phyloP scores from a whole-genome alignment of 2,329 filamentous ascomycete genomes.

The Teratosphaeria gauchensis region DNA sequence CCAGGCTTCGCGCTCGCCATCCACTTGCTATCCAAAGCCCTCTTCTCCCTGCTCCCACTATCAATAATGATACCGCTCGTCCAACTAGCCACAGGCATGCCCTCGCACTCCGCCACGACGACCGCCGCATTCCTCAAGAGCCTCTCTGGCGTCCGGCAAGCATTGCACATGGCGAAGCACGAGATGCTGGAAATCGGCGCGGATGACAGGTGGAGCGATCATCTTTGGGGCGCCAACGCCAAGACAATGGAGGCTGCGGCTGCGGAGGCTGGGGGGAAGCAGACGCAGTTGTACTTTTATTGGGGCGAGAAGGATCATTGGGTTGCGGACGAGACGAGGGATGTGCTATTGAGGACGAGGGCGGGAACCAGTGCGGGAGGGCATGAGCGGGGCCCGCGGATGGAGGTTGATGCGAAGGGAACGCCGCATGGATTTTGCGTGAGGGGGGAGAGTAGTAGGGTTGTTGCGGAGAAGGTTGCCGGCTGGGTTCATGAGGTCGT shows the following conservation, averaged over 20 bases:
- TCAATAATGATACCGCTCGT: slow-evolving; percentile 34
- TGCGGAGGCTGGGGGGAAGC: slow-evolving; percentile 20
- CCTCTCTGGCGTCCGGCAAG: slow-evolving; percentile 41
- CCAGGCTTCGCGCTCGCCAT: slow-evolving; percentile 30
- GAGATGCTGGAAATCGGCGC: slow-evolving; percentile 48
- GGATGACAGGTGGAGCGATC: slow-evolving; percentile 51
- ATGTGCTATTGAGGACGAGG: slow-evolving; percentile 42
- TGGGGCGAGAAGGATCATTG: slow-evolving; percentile 53
- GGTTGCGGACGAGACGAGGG: slow-evolving; percentile 49
- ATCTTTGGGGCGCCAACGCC: slow-evolving; percentile 43
- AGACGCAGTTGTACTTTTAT: slow-evolving; percentile 45
- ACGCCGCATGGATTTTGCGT: slow-evolving; percentile 53
- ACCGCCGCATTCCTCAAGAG: slow-evolving; percentile 44
- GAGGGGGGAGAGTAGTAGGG: slow-evolving; percentile 23
- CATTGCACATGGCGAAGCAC: slow-evolving; percentile 48
- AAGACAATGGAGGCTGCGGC: background rate
- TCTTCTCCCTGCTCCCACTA: slow-evolving; percentile 35
- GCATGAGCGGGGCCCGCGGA: slow-evolving; percentile 31
- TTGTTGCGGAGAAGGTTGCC: slow-evolving; percentile 43
- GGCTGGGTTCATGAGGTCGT: slow-evolving; percentile 20
- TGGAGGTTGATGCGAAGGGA: slow-evolving; percentile 46
- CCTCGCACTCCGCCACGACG: slow-evolving; percentile 34
- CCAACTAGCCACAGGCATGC: slow-evolving; percentile 32
- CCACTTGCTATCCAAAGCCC: slow-evolving; percentile 27
- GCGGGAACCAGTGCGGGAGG: slow-evolving; percentile 7